Conservation (phyloP, 148 eudicot species). For the Cornus suecica region DNA sequence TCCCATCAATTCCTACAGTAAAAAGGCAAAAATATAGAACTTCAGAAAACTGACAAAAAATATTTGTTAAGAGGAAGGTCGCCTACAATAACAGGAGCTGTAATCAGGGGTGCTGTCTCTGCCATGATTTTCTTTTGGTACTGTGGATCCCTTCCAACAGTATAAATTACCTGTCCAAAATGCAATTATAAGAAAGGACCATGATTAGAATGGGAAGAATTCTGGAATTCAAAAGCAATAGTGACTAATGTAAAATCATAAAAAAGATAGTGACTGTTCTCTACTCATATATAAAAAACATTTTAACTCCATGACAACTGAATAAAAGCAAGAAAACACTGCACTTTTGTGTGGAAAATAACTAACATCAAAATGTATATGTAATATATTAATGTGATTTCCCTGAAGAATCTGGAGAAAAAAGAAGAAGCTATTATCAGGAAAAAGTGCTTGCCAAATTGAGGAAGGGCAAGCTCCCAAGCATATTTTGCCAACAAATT, state of each 20-base stretch:
- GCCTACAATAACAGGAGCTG: constrained; percentile 80
- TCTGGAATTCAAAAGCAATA: not conserved
- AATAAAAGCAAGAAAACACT: not conserved
- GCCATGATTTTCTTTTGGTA: constrained; percentile 55
- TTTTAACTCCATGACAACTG: not conserved
- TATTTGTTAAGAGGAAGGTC: not conserved
- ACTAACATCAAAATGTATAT: too few species aligned
- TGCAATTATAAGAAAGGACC: constrained; percentile 2
- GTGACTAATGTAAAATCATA: not conserved
- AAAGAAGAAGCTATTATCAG: too few species aligned
- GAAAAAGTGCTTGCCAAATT: too few species aligned
- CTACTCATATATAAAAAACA: not conserved
- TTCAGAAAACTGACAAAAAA: not conserved
- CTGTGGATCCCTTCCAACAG: constrained; percentile 81
- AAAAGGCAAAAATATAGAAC: not conserved
- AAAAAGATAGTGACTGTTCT: not conserved
- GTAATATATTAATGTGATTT: not conserved
- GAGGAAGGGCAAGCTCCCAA: not conserved
- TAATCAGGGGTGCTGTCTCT: constrained; percentile 60
- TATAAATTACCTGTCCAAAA: constrained; percentile 65
- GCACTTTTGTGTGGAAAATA: not conserved
- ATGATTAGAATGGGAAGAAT: not conserved
- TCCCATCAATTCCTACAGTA: not conserved
- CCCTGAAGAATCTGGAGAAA: too few species aligned
- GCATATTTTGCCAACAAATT: not conserved